Conservation (phyloP, 129 eudicot genomes). For the Dittrichia graveolens region DNA sequence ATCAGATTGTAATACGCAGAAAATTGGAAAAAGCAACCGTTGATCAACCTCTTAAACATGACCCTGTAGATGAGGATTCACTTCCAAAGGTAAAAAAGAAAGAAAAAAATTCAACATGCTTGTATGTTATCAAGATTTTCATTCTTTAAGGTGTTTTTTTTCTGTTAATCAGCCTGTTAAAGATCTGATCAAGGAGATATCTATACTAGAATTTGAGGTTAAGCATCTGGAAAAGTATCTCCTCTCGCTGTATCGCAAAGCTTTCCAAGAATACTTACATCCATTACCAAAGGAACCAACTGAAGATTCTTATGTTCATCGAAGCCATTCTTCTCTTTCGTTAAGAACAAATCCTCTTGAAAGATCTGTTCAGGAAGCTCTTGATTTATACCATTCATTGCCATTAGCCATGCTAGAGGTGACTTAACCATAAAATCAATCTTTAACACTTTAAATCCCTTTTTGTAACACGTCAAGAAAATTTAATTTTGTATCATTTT, state of each 20-base stretch:
- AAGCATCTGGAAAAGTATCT: conserved; percentile 66
- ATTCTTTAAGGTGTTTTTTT: conserved; percentile 6
- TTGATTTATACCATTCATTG: conserved; percentile 64
- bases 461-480: not conserved
- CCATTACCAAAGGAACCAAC: conserved; percentile 29
- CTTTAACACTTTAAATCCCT: not conserved
- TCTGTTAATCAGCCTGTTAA: conserved; percentile 60
- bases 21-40: conserved; percentile 56
- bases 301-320: conserved; percentile 52
- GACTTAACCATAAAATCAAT: conserved; percentile 9
- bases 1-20: conserved; percentile 44
- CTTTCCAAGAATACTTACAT: conserved; percentile 37
- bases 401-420: conserved; percentile 87
- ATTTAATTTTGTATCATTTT: conserved; percentile 5
- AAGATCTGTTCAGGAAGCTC: conserved; percentile 45
- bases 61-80: conserved; percentile 33
- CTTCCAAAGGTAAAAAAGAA: conserved; percentile 43
- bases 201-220: conserved; percentile 71
- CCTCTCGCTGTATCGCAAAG: conserved; percentile 63
- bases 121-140: conserved; percentile 6
- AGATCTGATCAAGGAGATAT: conserved; percentile 75
- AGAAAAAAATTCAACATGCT: not conserved
- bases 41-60: conserved; percentile 36
- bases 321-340: conserved; percentile 83
- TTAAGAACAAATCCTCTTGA: conserved; percentile 46